These are phyloP conservation scores for Diaporthe ilicicola DNA, from an alignment of 2,329 filamentous ascomycete genomes.

Conservation along the genomic window DNA sequence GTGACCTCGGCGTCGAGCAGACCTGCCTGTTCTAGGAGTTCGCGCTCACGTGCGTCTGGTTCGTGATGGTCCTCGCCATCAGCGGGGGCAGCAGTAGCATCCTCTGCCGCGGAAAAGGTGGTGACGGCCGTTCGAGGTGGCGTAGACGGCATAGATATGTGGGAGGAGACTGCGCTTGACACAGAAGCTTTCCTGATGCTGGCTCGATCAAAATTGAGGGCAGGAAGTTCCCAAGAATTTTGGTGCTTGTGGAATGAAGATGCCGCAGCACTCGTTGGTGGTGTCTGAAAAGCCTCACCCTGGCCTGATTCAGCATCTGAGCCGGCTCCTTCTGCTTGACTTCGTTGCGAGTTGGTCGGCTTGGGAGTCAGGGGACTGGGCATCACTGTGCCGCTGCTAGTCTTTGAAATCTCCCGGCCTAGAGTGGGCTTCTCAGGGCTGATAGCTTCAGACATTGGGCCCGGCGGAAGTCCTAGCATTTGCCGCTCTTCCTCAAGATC, in stretches of 20 bases:
- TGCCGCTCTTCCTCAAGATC: constrained; percentile 84
- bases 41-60: constrained; percentile 73
- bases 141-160: constrained; percentile 43
- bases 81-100: constrained; percentile 39
- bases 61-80: constrained; percentile 50
- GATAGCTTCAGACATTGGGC: constrained; percentile 34
- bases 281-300: constrained; percentile 59
- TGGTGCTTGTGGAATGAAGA: constrained; percentile 50
- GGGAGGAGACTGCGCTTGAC: constrained; percentile 52
- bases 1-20: constrained; percentile 60
- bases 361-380: constrained; percentile 48
- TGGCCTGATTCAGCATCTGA: constrained; percentile 48
- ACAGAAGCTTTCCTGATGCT: constrained; percentile 52
- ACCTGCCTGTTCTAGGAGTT: constrained; percentile 73
- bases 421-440: constrained; percentile 34
- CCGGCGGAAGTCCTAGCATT: constrained; percentile 45
- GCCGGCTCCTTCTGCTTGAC: constrained; percentile 42
- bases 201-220: constrained; percentile 45
- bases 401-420: constrained; percentile 44
- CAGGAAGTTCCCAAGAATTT: constrained; percentile 53
- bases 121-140: constrained; percentile 43
- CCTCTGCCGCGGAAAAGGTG: constrained; percentile 43
- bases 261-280: constrained; percentile 51
- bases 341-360: constrained; percentile 43
- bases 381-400: constrained; percentile 43